phyloP scores from a whole-genome alignment of 1,284 basidiomycete genomes.

The Laetiporus sulphureus region DNA sequence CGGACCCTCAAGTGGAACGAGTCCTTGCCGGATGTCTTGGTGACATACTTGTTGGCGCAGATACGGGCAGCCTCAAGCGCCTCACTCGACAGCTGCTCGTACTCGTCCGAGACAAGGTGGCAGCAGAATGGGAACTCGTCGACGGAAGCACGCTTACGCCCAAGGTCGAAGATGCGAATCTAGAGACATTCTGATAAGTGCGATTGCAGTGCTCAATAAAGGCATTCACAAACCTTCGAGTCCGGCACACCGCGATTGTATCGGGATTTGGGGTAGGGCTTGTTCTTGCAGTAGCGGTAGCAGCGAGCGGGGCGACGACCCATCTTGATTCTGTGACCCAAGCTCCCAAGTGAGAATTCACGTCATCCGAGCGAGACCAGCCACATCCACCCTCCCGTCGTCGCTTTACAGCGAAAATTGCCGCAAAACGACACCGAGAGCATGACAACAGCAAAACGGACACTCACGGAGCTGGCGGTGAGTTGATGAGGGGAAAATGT shows the following conservation, averaged over 20 bases:
- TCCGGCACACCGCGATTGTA: slow-evolving; percentile 99
- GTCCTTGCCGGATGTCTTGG: slow-evolving; percentile 97
- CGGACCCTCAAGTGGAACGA: slow-evolving; percentile 98
- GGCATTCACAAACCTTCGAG: slow-evolving; percentile 58
- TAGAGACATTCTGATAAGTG: slow-evolving; percentile 20
- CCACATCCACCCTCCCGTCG: slow-evolving; percentile 28
- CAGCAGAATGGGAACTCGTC: slow-evolving; percentile 98
- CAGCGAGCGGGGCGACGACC: slow-evolving; percentile 95
- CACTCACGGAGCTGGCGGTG: slow-evolving; percentile 19
- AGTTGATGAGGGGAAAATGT: slow-evolving; percentile 13
- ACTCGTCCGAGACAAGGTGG: slow-evolving; percentile 97
- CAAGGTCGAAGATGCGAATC: slow-evolving; percentile 93
- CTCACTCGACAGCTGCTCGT: slow-evolving; percentile 95
- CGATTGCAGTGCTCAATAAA: slow-evolving; percentile 1
- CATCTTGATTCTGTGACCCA: slow-evolving; percentile 44
- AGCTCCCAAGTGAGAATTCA: slow-evolving; percentile 6
- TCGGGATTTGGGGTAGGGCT: slow-evolving; percentile 90
- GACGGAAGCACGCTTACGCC: slow-evolving; percentile 90
- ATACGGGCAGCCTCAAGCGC: slow-evolving; percentile 98
- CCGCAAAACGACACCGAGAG: no score
- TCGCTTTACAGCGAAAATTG: no score
- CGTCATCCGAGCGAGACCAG: slow-evolving; percentile 22
- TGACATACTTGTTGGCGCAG: slow-evolving; percentile 99
- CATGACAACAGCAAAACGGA: slow-evolving; percentile 10
- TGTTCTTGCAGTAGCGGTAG: slow-evolving; percentile 99